phyloP scores from a whole-genome alignment of 2,329 filamentous ascomycete species.

The Fonsecaea pugnacius region DNA sequence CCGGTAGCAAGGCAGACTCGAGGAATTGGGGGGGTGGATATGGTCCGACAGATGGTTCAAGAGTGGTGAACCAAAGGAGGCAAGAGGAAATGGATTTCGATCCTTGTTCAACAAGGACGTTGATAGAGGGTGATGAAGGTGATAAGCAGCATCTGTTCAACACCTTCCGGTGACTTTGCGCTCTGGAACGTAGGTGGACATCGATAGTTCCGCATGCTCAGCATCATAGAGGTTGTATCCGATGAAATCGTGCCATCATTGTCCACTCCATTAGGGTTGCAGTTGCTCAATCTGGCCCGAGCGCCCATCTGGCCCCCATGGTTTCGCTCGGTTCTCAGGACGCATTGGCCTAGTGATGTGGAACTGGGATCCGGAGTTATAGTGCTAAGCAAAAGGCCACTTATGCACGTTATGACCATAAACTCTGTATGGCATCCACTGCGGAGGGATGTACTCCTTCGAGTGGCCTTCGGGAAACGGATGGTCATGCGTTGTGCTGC shows the following conservation, averaged over 20 bases:
- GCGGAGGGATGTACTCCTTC: not conserved
- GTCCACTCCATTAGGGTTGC: conserved; percentile 1
- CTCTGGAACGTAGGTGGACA: conserved; percentile 3
- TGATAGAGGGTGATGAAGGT: conserved; percentile 9
- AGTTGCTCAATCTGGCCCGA: conserved; percentile 1
- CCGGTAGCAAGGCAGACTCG: conserved; percentile 16
- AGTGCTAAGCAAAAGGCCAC: not conserved
- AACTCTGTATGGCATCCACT: conserved; percentile 1
- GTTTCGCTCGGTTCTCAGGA: not conserved
- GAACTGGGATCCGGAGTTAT: not conserved
- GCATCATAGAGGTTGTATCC: not conserved
- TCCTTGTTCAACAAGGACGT: conserved; percentile 1
- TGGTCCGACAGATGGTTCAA: not conserved
- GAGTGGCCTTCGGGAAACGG: not conserved
- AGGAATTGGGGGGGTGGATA: not conserved
- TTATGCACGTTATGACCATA: not conserved
- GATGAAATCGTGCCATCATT: not conserved
- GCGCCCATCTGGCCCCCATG: not conserved
- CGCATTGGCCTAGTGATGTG: not conserved
- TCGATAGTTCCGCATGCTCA: conserved; percentile 6
- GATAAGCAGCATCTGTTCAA: not conserved
- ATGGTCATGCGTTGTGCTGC: not conserved
- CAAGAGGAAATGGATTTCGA: not conserved
- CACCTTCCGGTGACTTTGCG: not conserved
- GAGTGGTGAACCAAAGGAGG: not conserved